Conservation (phyloP, 1,284 basidiomycete genomes). For the Cutaneotrichosporon curvatum region DNA sequence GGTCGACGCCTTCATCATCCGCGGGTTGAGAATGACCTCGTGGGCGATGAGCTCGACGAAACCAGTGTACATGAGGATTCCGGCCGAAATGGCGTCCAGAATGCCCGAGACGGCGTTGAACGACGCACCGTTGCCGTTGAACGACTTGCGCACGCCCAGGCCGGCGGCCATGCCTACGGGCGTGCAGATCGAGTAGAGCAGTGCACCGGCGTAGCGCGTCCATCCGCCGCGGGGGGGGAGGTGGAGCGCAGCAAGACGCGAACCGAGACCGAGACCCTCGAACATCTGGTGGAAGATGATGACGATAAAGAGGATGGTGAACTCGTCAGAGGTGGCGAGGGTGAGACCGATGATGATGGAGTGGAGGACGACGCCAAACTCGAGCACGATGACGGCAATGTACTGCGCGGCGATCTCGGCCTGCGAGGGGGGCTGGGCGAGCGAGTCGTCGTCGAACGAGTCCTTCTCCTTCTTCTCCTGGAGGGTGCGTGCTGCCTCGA, state of each 20-base stretch:
- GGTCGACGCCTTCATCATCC: conserved; percentile 65
- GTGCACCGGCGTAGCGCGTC: conserved; percentile 59
- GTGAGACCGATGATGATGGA: conserved; percentile 85
- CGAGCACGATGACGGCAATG: conserved; percentile 52
- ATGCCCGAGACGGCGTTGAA: conserved; percentile 75
- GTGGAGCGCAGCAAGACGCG: conserved; percentile 62
- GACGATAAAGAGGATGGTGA: conserved; percentile 81
- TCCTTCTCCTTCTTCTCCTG: conserved; percentile 2
- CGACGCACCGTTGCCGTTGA: conserved; percentile 68
- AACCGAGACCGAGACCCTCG: conserved; percentile 83
- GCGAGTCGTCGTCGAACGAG: not conserved
- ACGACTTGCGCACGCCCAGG: conserved; percentile 69
- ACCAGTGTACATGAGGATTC: conserved; percentile 82
- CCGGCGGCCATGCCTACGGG: conserved; percentile 61
- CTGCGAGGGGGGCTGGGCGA: conserved; percentile 9
- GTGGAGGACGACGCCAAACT: conserved; percentile 86
- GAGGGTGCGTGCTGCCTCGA: not conserved
- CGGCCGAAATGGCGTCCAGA: conserved; percentile 76
- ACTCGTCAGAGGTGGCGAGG: conserved; percentile 72
- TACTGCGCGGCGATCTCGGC: conserved; percentile 59
- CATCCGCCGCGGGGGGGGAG: conserved; percentile 57
- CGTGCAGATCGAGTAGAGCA: conserved; percentile 71
- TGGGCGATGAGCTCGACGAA: conserved; percentile 87
- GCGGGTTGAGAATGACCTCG: conserved; percentile 80
- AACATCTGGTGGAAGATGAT: conserved; percentile 86